Conservation (phyloP, 208 protist species). For the Trypanosoma brucei region DNA sequence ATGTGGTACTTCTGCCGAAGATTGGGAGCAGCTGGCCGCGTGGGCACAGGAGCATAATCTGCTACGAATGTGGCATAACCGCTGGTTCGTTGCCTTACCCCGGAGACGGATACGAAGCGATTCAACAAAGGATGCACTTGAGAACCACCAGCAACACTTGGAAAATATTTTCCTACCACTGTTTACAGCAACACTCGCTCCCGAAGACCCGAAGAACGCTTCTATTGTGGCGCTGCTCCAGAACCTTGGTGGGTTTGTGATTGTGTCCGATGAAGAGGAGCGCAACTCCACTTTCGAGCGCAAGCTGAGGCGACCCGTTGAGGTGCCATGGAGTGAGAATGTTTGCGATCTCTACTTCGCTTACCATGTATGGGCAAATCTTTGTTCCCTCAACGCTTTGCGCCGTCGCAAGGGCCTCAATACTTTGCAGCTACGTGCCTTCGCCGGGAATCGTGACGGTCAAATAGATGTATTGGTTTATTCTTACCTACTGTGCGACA, state of each 20-base stretch:
- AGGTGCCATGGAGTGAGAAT: constrained; percentile 97
- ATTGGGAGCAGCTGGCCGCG: constrained; percentile 92
- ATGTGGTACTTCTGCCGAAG: constrained; percentile 61
- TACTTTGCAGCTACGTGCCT: constrained; percentile 92
- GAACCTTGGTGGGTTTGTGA: constrained; percentile 93
- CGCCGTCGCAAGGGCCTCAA: constrained; percentile 82
- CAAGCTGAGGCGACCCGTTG: constrained; percentile 81
- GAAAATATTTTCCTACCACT: constrained; percentile 97
- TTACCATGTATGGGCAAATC: constrained; percentile 98
- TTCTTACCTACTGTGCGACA: constrained; percentile 82
- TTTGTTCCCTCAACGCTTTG: constrained; percentile 95
- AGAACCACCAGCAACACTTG: constrained; percentile 94
- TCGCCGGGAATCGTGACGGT: constrained; percentile 65
- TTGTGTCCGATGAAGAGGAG: constrained; percentile 94
- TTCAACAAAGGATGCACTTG: constrained; percentile 39
- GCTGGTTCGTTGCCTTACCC: constrained; percentile 86
- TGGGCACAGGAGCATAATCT: constrained; percentile 92
- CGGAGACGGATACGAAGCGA: constrained; percentile 22
- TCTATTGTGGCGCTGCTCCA: constrained; percentile 91
- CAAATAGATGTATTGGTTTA: constrained; percentile 63
- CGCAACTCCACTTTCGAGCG: constrained; percentile 51
- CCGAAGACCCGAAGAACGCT: constrained; percentile 80
- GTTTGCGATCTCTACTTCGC: constrained; percentile 73
- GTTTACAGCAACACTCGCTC: constrained; percentile 95
- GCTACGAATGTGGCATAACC: constrained; percentile 87